Evolutionary conservation across 495 filamentous ascomycete genomes (phyloP).

Genomic region (Aeminium ludgeri): DNA sequence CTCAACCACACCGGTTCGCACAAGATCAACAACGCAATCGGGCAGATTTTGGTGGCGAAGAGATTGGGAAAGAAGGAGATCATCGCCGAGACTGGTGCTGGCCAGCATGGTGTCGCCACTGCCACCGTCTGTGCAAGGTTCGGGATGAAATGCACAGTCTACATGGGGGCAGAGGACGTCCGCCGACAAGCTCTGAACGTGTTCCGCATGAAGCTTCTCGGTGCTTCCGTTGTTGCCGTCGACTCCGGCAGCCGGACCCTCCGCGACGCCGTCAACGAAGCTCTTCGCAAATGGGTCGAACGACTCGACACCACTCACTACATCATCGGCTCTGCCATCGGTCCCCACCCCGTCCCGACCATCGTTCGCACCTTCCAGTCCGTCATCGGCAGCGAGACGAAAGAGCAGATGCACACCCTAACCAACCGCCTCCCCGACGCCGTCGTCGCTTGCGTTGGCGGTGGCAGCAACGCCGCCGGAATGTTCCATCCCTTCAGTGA

Average conservation of each 20-base stretch:
- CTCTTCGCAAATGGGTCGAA: conserved; percentile 75
- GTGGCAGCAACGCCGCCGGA: conserved; percentile 76
- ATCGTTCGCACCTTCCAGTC: conserved; percentile 93
- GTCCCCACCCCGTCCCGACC: conserved; percentile 87
- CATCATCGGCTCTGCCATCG: conserved; percentile 89
- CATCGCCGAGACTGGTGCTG: conserved; percentile 92
- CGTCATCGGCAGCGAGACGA: conserved; percentile 85
- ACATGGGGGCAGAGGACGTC: conserved; percentile 93
- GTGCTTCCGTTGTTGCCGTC: conserved; percentile 71
- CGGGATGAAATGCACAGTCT: conserved; percentile 86
- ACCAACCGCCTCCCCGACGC: conserved; percentile 84
- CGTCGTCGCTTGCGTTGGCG: conserved; percentile 89
- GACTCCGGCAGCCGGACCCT: conserved; percentile 73
- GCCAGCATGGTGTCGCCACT: conserved; percentile 89
- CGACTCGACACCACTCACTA: conserved; percentile 82
- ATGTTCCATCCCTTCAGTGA: conserved; percentile 95
- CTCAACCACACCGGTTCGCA: conserved; percentile 67
- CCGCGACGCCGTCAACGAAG: conserved; percentile 92
- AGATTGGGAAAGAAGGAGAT: conserved; percentile 81
- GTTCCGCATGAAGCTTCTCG: conserved; percentile 90
- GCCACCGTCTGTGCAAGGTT: conserved; percentile 95
- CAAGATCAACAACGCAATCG: conserved; percentile 95
- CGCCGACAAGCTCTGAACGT: conserved; percentile 87
- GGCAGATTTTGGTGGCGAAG: conserved; percentile 68
- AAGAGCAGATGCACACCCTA: conserved; percentile 64